Percentiles rank a stretch among this genome's conserved stretches.
phyloP scores from a whole-genome alignment of 805 yeast genomes.

The Yarrowia bubula region DNA sequence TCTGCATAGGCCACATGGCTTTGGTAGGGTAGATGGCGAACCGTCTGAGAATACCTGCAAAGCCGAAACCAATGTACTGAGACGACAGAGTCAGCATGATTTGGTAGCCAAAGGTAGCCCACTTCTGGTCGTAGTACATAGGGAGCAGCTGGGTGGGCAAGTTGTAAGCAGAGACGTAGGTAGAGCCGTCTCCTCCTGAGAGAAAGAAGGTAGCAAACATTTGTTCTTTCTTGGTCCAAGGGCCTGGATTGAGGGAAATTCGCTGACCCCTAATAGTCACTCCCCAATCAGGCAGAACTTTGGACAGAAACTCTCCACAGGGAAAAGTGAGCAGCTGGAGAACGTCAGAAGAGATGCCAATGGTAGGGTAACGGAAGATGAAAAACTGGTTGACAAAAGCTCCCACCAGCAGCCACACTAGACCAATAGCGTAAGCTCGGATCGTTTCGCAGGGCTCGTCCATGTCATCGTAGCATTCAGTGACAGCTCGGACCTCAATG shows the following conservation, averaged over 20 bases:
- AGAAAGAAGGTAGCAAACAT: constrained; percentile 52
- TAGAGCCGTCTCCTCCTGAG: constrained; percentile 39
- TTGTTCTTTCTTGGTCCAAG: constrained; percentile 59
- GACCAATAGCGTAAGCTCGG: constrained; percentile 42
- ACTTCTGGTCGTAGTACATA: constrained; percentile 28
- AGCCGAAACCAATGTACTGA: constrained; percentile 52
- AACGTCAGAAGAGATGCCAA: constrained; percentile 49
- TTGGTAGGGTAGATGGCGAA: constrained; percentile 47
- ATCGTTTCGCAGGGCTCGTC: constrained; percentile 49
- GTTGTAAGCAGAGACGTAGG: constrained; percentile 44
- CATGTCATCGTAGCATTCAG: constrained; percentile 51
- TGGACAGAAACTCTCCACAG: constrained; percentile 41
- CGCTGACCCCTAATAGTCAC: constrained; percentile 44
- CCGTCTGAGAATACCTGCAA: constrained; percentile 55
- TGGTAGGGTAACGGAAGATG: constrained; percentile 51
- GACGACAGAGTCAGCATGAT: constrained; percentile 48
- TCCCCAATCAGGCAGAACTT: constrained; percentile 47
- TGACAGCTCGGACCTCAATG: constrained; percentile 66
- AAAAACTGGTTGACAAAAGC: constrained; percentile 43
- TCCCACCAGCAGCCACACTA: constrained; percentile 35
- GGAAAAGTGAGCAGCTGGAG: constrained; percentile 60
- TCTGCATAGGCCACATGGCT: constrained; percentile 52
- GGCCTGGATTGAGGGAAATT: constrained; percentile 56
- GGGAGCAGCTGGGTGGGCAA: constrained; percentile 33
- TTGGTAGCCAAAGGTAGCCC: constrained; percentile 43